These are phyloP conservation scores for Hypoxylon sp. DNA, from an alignment of 2,329 filamentous ascomycete genomes.

Conservation along the genomic window DNA sequence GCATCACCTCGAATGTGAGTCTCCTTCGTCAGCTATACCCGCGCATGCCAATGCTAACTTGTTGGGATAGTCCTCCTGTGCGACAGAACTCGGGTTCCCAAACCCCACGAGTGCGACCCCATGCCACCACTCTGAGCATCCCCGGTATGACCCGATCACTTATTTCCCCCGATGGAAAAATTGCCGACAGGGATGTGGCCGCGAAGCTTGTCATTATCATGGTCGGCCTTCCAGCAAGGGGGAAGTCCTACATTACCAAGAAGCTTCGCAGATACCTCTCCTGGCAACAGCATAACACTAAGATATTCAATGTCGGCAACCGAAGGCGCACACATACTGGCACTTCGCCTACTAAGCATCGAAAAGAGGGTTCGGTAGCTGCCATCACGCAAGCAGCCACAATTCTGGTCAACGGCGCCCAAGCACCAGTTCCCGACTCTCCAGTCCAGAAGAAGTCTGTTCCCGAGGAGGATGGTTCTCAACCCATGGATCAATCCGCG, in stretches of 20 bases:
- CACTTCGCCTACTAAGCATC: slow-evolving; percentile 51
- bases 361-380: slow-evolving; percentile 53
- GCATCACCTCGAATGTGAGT: slow-evolving; percentile 70
- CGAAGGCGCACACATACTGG: slow-evolving; percentile 81
- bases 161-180: slow-evolving; percentile 94
- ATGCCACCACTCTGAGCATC: slow-evolving; percentile 96
- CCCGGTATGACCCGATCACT: slow-evolving; percentile 95
- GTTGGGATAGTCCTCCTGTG: slow-evolving; percentile 68
- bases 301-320: slow-evolving; percentile 98
- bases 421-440: slow-evolving; percentile 44
- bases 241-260: slow-evolving; percentile 99
- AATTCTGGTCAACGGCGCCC: slow-evolving; percentile 68
- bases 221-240: slow-evolving; percentile 94
- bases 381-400: slow-evolving; percentile 65
- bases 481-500: slow-evolving; percentile 84
- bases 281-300: slow-evolving; percentile 96
- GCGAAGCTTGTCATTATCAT: slow-evolving; percentile 98
- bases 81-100: slow-evolving; percentile 80
- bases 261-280: slow-evolving; percentile 95
- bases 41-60: slow-evolving; percentile 31
- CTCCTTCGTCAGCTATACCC: slow-evolving; percentile 6
- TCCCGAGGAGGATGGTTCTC: slow-evolving; percentile 53
- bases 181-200: slow-evolving; percentile 92
- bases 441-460: slow-evolving; percentile 52
- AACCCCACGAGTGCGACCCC: slow-evolving; percentile 81